Base-by-base conservation (phyloP, 2,329 filamentous ascomycete genomes). In the Talaromyces amestolkiae region DNA sequence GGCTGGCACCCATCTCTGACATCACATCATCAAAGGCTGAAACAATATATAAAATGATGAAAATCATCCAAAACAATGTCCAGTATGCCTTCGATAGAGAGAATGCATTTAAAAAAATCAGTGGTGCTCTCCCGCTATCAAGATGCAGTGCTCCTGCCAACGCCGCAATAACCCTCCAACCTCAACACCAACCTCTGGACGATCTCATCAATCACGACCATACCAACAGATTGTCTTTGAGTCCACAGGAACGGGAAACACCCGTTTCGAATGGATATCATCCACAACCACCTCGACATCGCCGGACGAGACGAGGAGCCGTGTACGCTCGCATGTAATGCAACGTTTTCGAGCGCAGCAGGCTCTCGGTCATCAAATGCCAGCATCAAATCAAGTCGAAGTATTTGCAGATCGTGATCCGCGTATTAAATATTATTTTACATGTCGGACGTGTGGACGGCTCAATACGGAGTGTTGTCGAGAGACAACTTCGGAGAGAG, bases 251-350 rank as follows among this genome's bases (percentile, higher is more conserved):
- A 47, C 49, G 19, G 9, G 24, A 2, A 51, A 24, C n/a, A 53
- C 35, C 11, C 17, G n/a, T 5, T 53, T 61, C 3, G 59, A 61
- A 61, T 61, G 59, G 59, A 49, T 61, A n/a, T 39, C 59, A 1
- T 59, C 56, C 7, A 41, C 54, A 10, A 24, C 35, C 4, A 41
- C 33, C 19, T 10, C 43, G n/a, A 31, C 47, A 4, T 41, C 45
- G 0, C 59, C 22, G n/a, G 35, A 35, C 45, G 35, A 45, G 13
- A n/a, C 33, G 1, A 61, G 45, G 13, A 61, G 31, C 31, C 59
- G 59, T 22, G 35, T 61, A 17, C 59, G 59, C 17, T 61, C 59
- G 19, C 59, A 61, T 19, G 59, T 61, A 19, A 61, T 61, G 59
- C 43, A 33, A 19, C 43, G 59, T 8, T 61, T 61, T 39, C 47